These are phyloP conservation scores for Penicillium chermesinum DNA, from an alignment of 495 filamentous ascomycete genomes.

Conservation along the genomic window DNA sequence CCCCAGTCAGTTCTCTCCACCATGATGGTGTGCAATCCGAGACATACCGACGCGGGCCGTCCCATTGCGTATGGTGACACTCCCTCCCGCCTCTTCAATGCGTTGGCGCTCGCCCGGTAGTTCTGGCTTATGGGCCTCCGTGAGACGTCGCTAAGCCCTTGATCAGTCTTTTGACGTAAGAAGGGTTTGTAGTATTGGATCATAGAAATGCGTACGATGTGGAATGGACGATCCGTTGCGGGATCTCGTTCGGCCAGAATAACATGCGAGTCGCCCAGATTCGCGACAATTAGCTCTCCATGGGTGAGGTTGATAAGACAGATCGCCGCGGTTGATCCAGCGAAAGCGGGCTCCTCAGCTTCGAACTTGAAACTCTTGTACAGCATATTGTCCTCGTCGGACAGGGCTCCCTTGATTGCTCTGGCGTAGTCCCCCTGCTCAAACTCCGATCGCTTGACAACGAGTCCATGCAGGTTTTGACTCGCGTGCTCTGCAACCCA, in stretches of 20 bases:
- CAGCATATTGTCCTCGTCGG: slow-evolving; percentile 36
- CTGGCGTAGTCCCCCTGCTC: slow-evolving; percentile 26
- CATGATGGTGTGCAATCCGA: not conserved
- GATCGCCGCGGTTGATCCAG: slow-evolving; percentile 36
- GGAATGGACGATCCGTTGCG: slow-evolving; percentile 26
- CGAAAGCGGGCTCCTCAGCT: slow-evolving; percentile 20
- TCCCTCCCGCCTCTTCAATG: slow-evolving; percentile 35
- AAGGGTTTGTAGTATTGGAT: no score
- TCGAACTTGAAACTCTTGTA: slow-evolving; percentile 26
- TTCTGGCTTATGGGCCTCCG: slow-evolving; percentile 36
- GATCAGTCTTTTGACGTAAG: not conserved
- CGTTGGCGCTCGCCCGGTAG: slow-evolving; percentile 26
- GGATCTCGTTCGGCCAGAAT: slow-evolving; percentile 31
- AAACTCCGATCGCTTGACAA: slow-evolving; percentile 31
- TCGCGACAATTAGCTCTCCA: slow-evolving; percentile 33
- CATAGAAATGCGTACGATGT: slow-evolving; percentile 19
- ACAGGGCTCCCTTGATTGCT: slow-evolving; percentile 30
- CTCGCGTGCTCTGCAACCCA: slow-evolving; percentile 33
- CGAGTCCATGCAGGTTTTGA: slow-evolving; percentile 22
- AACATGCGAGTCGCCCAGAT: slow-evolving; percentile 40
- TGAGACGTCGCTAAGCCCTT: slow-evolving; percentile 28
- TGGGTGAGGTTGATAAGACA: slow-evolving; percentile 34
- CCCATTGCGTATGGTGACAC: slow-evolving; percentile 22
- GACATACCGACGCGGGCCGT: slow-evolving; percentile 30
- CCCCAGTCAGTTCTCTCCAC: not conserved